phyloP scores from a whole-genome alignment of 768 basidiomycete species.

The Rhizopogon vinicolor region DNA sequence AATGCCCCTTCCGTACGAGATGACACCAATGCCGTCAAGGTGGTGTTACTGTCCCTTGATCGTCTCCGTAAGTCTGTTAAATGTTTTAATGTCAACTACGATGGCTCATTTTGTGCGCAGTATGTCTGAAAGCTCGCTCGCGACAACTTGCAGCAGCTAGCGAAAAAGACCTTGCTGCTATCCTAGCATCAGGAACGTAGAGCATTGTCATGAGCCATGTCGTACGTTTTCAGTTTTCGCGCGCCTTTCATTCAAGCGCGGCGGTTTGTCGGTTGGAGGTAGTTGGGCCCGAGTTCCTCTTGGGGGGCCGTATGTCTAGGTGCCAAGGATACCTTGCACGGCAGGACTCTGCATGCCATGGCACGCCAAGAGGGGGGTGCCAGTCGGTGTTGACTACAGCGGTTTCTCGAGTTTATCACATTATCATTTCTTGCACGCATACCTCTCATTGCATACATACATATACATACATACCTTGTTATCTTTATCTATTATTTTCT shows the following conservation, averaged over 20 bases:
- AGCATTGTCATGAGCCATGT: background rate
- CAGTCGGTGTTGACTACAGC: slow-evolving; percentile 5
- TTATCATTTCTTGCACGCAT: slow-evolving; percentile 16
- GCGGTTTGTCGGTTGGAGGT: background rate
- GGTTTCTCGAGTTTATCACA: background rate
- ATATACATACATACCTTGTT: slow-evolving; percentile 3
- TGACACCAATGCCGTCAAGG: slow-evolving; percentile 58
- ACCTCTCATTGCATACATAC: slow-evolving; percentile 20
- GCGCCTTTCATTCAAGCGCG: background rate
- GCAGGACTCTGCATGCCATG: slow-evolving; percentile 12
- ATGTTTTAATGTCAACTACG: slow-evolving; percentile 9
- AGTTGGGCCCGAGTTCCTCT: background rate
- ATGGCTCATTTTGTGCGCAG: slow-evolving; percentile 32
- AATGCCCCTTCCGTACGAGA: slow-evolving; percentile 27
- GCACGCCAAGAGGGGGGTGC: slow-evolving; percentile 22
- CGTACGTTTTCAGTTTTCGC: background rate
- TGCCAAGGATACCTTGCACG: slow-evolving; percentile 3
- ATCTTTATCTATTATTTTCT: slow-evolving; percentile 3
- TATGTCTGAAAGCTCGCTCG: slow-evolving; percentile 87
- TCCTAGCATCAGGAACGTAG: slow-evolving; percentile 43
- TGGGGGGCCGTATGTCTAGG: background rate
- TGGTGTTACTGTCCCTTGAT: slow-evolving; percentile 87
- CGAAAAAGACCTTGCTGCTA: slow-evolving; percentile 77
- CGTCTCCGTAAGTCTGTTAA: slow-evolving; percentile 72
- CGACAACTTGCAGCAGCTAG: slow-evolving; percentile 80